These are phyloP conservation scores for Rubia balearica DNA, from an alignment of 305 asterid genomes.

Conservation along the genomic window DNA sequence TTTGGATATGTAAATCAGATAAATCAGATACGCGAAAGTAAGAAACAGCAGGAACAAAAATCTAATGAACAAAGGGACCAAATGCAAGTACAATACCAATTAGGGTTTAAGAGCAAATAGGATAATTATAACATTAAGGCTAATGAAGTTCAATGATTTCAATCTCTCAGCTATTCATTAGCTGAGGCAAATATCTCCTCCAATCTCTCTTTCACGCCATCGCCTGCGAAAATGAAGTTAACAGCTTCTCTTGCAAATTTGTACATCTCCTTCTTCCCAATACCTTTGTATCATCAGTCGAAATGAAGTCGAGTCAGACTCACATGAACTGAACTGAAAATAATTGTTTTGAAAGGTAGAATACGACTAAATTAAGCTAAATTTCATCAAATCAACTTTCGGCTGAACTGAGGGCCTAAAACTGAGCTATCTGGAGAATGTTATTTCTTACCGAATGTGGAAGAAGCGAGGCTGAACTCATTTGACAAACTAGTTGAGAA, in stretches of 20 bases:
- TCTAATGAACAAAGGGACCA: not conserved
- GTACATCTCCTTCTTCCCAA: constrained; percentile 23
- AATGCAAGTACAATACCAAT: not conserved
- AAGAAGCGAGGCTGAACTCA: constrained; percentile 22
- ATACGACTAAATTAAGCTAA: too few relatives aligned
- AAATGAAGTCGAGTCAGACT: not conserved
- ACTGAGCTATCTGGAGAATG: not conserved
- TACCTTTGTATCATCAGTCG: constrained; percentile 15
- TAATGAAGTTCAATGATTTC: not conserved
- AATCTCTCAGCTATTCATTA: constrained; percentile 12
- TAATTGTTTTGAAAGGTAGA: too few relatives aligned
- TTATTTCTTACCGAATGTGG: constrained; percentile 18
- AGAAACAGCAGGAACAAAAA: too few relatives aligned
- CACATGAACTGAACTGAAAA: not conserved
- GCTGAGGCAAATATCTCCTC: constrained; percentile 21
- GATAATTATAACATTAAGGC: not conserved
- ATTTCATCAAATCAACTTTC: too few relatives aligned
- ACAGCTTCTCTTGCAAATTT: constrained; percentile 18
- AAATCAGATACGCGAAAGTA: too few relatives aligned
- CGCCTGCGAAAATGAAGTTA: constrained; percentile 22
- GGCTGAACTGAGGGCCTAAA: not conserved
- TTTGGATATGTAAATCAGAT: too few relatives aligned
- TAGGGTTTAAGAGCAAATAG: not conserved
- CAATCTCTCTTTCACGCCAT: constrained; percentile 18
- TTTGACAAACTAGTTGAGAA: constrained; percentile 25